These are phyloP conservation scores for Casuarina glauca DNA, from an alignment of 306 rosid genomes.

Conservation along the genomic window DNA sequence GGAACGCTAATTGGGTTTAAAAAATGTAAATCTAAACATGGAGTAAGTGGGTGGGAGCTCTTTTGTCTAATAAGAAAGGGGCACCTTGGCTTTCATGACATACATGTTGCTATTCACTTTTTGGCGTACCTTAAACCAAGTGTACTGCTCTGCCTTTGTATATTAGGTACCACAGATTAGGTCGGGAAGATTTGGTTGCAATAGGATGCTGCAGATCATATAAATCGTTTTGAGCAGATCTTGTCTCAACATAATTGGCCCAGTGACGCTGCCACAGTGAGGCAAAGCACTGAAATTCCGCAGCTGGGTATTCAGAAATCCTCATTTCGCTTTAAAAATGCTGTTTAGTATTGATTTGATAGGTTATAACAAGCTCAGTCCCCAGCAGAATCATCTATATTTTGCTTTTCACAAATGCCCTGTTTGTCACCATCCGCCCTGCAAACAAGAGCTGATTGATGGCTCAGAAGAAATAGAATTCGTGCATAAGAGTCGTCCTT, in stretches of 20 bases:
- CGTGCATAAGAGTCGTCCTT: no score
- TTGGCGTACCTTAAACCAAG: conserved; percentile 26
- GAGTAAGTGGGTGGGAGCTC: not conserved
- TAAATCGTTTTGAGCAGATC: not conserved
- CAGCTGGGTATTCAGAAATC: not conserved
- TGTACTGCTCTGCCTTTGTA: not conserved
- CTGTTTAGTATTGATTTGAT: not conserved
- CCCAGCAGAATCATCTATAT: no score
- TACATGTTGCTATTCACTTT: not conserved
- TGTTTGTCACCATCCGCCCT: no score
- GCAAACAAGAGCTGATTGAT: no score
- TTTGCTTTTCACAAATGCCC: no score
- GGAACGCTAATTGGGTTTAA: not conserved
- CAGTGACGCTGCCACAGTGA: not conserved
- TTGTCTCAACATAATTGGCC: not conserved
- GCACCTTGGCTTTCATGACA: not conserved
- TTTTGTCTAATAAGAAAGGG: conserved; percentile 43
- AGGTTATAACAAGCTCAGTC: not conserved
- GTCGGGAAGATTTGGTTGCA: no score
- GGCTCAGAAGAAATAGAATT: no score
- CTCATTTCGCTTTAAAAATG: not conserved
- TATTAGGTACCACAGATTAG: not conserved
- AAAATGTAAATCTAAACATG: not conserved
- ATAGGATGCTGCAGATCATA: not conserved
- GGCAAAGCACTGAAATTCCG: not conserved